A percentile compares a stretch with the other conserved stretches of the same genome.
These are phyloP conservation scores for Aspergillus novoparasiticus DNA, from an alignment of 2,329 filamentous ascomycete species.

Conservation along the genomic window DNA sequence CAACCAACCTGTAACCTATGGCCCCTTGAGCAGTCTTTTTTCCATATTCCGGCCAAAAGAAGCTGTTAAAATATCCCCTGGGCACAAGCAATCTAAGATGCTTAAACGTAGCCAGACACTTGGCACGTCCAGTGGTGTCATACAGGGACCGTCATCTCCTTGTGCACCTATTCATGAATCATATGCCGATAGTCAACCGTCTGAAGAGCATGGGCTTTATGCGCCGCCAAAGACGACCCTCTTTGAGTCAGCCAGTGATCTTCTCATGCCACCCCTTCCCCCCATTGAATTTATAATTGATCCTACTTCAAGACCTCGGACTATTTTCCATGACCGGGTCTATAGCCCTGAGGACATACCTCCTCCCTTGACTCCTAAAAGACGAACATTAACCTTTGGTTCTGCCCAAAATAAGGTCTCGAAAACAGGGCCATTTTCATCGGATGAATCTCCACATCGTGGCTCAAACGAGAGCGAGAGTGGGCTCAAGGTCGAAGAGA, in stretches of 20 bases:
- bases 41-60: slow-evolving; percentile 71
- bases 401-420: slow-evolving; percentile 23
- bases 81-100: slow-evolving; percentile 60
- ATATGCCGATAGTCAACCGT: slow-evolving; percentile 54
- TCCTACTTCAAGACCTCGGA: slow-evolving; percentile 76
- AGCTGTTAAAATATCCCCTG: slow-evolving; percentile 49
- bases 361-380: slow-evolving; percentile 62
- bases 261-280: slow-evolving; percentile 87
- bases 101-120: slow-evolving; percentile 79
- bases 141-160: slow-evolving; percentile 12
- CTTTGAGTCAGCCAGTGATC: slow-evolving; percentile 90
- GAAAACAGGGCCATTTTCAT: slow-evolving; percentile 10
- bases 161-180: slow-evolving; percentile 16
- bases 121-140: slow-evolving; percentile 29
- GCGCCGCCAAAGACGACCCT: slow-evolving; percentile 89
- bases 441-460: slow-evolving; percentile 17
- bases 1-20: slow-evolving; percentile 38
- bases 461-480: slow-evolving; percentile 25
- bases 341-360: slow-evolving; percentile 95
- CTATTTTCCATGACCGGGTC: slow-evolving; percentile 95
- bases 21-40: slow-evolving; percentile 66
- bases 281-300: slow-evolving; percentile 80
- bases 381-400: slow-evolving; percentile 43
- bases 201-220: slow-evolving; percentile 55
- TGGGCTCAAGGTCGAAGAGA: slow-evolving; percentile 89